Evolutionary conservation across 495 filamentous ascomycete species (phyloP).

Genomic region (Astrocystis sublimbata): DNA sequence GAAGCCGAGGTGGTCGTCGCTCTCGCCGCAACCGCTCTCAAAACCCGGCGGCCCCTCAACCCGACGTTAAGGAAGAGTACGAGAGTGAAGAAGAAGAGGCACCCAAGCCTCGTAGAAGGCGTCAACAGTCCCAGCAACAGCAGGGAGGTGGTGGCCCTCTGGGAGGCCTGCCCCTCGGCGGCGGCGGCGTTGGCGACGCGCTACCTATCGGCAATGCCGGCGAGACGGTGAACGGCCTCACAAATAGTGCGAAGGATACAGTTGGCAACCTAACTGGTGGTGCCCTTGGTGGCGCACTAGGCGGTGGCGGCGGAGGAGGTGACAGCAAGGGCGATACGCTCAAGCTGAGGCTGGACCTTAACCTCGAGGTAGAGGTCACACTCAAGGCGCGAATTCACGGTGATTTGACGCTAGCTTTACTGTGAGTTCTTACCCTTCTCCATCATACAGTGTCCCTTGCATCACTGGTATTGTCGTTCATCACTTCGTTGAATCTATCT

Average conservation of each 20-base stretch:
- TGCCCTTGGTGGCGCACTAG: slow-evolving; percentile 39
- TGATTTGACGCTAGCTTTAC: slow-evolving; percentile 79
- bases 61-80: slow-evolving; percentile 35
- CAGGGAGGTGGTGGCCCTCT: slow-evolving; percentile 58
- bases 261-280: slow-evolving; percentile 60
- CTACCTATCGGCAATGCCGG: slow-evolving; percentile 58
- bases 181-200: slow-evolving; percentile 35
- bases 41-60: slow-evolving; percentile 38
- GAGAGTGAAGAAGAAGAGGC: slow-evolving; percentile 46
- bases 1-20: slow-evolving; percentile 20
- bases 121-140: slow-evolving; percentile 44
- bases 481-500: neutral
- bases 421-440: slow-evolving; percentile 56
- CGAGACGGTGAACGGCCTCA: slow-evolving; percentile 64
- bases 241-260: slow-evolving; percentile 57
- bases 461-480: neutral
- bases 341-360: slow-evolving; percentile 75
- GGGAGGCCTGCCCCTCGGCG: slow-evolving; percentile 50
- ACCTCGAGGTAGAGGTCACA: slow-evolving; percentile 86
- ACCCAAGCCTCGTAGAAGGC: slow-evolving; percentile 27
- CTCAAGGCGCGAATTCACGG: slow-evolving; percentile 92
- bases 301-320: slow-evolving; percentile 32
- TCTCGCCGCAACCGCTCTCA: slow-evolving; percentile 32
- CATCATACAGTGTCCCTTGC: neutral
- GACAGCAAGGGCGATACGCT: slow-evolving; percentile 69